These are phyloP conservation scores for Glebionis coronaria DNA, from an alignment of 129 eudicot genomes.

Conservation along the genomic window DNA sequence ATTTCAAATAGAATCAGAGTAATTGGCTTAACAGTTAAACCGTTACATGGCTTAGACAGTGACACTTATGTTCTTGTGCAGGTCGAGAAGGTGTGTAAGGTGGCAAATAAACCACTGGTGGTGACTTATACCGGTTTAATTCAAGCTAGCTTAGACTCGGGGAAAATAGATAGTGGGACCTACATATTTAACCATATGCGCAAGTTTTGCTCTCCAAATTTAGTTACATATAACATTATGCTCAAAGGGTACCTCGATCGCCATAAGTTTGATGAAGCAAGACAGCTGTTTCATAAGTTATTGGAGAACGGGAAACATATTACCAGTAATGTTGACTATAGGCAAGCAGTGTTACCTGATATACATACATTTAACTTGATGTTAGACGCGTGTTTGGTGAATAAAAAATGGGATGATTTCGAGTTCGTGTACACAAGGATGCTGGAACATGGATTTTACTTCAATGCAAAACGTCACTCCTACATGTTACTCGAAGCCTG, in stretches of 20 bases:
- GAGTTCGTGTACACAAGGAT: constrained; percentile 56
- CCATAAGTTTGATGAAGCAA: constrained; percentile 69
- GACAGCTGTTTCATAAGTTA: constrained; percentile 47
- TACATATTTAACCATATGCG: constrained; percentile 75
- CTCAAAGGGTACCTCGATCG: constrained; percentile 72
- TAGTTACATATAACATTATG: constrained; percentile 81
- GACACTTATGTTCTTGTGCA: constrained; percentile 19
- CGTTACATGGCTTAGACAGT: not conserved
- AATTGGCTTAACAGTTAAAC: too few species aligned
- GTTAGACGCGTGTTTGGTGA: constrained; percentile 57
- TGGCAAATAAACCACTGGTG: constrained; percentile 87
- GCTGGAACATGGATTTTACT: constrained; percentile 69
- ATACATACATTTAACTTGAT: constrained; percentile 71
- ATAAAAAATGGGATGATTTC: constrained; percentile 73
- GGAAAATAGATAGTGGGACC: constrained; percentile 50
- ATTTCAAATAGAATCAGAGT: too few species aligned
- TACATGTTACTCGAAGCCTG: constrained; percentile 59
- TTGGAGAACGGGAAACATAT: constrained; percentile 40
- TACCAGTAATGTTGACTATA: constrained; percentile 38
- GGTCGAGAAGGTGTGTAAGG: constrained; percentile 84
- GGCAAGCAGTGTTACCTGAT: constrained; percentile 59
- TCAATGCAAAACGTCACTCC: constrained; percentile 78
- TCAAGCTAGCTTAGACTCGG: constrained; percentile 72
- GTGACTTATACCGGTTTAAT: constrained; percentile 89
- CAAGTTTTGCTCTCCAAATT: constrained; percentile 78